phyloP scores from a whole-genome alignment of 2,329 filamentous ascomycete genomes.

The Cladosporium sp. region DNA sequence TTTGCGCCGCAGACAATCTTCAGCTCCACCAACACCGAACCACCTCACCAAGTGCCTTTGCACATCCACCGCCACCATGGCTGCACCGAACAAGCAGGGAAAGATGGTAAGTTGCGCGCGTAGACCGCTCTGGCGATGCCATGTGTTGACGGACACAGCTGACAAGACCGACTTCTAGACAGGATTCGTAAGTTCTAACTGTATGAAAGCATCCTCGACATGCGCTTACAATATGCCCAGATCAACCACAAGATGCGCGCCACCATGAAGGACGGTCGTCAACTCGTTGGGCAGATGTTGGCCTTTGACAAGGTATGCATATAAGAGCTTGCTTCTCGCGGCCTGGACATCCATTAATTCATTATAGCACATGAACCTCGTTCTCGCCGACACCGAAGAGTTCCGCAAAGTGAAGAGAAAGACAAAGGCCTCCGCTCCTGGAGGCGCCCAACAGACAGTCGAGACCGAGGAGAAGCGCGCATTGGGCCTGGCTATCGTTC shows the following conservation, averaged over 20 bases:
- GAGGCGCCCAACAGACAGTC: conserved; percentile 53
- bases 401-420: conserved; percentile 80
- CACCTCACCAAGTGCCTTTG: not conserved
- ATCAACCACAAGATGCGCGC: conserved; percentile 99
- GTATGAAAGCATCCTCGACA: not conserved
- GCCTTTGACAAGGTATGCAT: conserved; percentile 88
- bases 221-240: conserved; percentile 45
- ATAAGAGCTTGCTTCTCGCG: too few relatives aligned
- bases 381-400: conserved; percentile 97
- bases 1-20: not conserved
- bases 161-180: conserved; percentile 44
- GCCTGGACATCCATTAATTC: not conserved
- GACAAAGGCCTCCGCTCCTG: conserved; percentile 59
- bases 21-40: not conserved
- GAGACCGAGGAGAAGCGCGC: conserved; percentile 96
- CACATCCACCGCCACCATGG: conserved; percentile 39
- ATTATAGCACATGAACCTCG: conserved; percentile 92
- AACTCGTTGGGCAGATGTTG: conserved; percentile 97
- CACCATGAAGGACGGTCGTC: conserved; percentile 87
- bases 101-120: conserved; percentile 80
- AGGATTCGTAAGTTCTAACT: conserved; percentile 55
- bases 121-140: conserved; percentile 12
- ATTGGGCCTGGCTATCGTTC: conserved; percentile 90
- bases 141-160: conserved; percentile 40
- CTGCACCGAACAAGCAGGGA: conserved; percentile 69